Conservation (phyloP, 139 green algal genomes). For the Tetratostichococcus sp. region DNA sequence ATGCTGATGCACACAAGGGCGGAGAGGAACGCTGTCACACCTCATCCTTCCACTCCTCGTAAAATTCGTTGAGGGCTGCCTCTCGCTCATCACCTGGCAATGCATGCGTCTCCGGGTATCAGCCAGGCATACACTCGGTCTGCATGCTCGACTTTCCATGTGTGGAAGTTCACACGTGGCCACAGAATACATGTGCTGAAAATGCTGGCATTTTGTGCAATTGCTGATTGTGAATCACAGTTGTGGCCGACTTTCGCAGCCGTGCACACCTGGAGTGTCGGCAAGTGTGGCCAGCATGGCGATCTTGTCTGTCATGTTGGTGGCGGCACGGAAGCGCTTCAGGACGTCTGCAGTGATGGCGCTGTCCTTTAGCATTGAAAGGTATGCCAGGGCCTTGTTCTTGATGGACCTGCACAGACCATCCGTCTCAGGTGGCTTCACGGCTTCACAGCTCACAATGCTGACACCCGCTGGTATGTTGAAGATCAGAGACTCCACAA, state of each 20-base stretch:
- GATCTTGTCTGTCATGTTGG: constrained; percentile 98
- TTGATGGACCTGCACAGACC: constrained; percentile 60
- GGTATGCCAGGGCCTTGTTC: constrained; percentile 75
- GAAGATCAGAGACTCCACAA: too few species aligned
- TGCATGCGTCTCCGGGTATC: too few species aligned
- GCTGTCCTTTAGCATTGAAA: constrained; percentile 65
- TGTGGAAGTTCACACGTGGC: too few species aligned
- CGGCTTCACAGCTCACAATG: too few species aligned
- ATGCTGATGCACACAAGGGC: too few species aligned
- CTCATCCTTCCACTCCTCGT: constrained; percentile 81
- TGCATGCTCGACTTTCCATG: too few species aligned
- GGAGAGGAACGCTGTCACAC: not conserved
- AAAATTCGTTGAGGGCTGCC: constrained; percentile 70
- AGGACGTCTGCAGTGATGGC: constrained; percentile 54
- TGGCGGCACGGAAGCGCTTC: constrained; percentile 58
- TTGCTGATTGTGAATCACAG: too few species aligned
- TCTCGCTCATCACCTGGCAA: constrained; percentile 31
- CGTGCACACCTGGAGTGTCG: not conserved
- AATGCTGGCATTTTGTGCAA: too few species aligned
- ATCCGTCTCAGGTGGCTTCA: too few species aligned
- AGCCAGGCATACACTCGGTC: too few species aligned
- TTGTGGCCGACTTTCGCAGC: constrained; percentile 24
- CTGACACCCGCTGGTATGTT: too few species aligned
- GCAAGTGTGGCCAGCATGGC: constrained; percentile 69
- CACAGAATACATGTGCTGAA: not conserved